phyloP scores from a whole-genome alignment of 768 basidiomycete species.

The Phanerodontia chrysosporium region DNA sequence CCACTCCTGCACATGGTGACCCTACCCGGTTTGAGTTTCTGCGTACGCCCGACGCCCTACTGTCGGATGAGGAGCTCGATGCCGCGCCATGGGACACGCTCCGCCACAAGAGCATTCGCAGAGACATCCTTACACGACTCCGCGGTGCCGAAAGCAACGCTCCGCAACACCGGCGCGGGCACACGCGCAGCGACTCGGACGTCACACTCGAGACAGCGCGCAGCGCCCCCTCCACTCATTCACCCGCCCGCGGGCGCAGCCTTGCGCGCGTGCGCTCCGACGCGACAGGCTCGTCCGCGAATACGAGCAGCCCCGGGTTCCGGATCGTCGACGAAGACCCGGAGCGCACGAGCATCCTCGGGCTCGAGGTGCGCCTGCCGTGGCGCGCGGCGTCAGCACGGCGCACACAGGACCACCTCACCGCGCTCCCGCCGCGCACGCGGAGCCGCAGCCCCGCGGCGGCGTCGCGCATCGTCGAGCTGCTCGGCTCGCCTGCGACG shows the following conservation, averaged over 20 bases:
- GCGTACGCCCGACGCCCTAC: slow-evolving; percentile 15
- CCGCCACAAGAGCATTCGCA: slow-evolving; percentile 48
- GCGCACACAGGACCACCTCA: neutral
- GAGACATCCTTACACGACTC: slow-evolving; percentile 42
- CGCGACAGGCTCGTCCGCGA: neutral
- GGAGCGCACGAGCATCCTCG: slow-evolving; percentile 12
- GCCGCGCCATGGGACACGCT: slow-evolving; percentile 40
- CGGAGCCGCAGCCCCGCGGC: neutral
- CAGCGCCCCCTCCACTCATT: slow-evolving; percentile 15
- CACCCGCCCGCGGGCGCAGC: slow-evolving; percentile 20
- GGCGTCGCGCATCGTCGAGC: slow-evolving; percentile 1
- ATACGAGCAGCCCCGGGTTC: slow-evolving; percentile 34
- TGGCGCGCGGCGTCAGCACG: slow-evolving; percentile 19
- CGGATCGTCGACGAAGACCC: slow-evolving; percentile 38
- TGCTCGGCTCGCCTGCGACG: neutral
- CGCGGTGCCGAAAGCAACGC: slow-evolving; percentile 11
- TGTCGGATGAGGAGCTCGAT: slow-evolving; percentile 22
- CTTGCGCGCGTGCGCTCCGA: neutral
- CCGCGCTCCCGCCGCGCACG: neutral
- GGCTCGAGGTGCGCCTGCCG: slow-evolving; percentile 7
- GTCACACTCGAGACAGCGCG: slow-evolving; percentile 12
- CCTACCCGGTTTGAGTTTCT: neutral
- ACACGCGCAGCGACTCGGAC: slow-evolving; percentile 16
- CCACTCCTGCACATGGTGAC: neutral
- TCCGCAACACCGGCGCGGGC: slow-evolving; percentile 21